A percentile compares a stretch with the other conserved stretches of the same genome.
phyloP scores from a whole-genome alignment of 73 alveolate species.

The Paraurostyla sp. region DNA sequence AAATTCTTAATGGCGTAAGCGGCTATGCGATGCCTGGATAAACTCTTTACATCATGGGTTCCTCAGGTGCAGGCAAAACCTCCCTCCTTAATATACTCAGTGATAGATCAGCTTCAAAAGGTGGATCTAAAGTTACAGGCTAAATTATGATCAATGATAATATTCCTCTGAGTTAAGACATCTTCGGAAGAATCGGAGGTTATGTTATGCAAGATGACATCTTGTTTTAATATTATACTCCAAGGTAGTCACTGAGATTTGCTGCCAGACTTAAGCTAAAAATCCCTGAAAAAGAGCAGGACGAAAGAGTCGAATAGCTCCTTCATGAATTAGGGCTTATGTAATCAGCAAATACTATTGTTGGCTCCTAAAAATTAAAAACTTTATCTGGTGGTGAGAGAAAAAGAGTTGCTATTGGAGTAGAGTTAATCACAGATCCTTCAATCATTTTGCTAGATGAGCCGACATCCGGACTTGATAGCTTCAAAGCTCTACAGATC shows the following conservation, averaged over 20 bases:
- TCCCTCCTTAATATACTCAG: slow-evolving; percentile 18
- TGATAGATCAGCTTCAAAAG: slow-evolving; percentile 21
- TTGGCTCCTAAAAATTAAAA: slow-evolving; percentile 45
- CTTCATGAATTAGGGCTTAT: slow-evolving; percentile 3
- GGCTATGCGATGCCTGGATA: slow-evolving; percentile 60
- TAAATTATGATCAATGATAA: neutral
- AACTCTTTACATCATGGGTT: slow-evolving; percentile 51
- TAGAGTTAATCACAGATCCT: slow-evolving; percentile 54
- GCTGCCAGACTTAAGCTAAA: slow-evolving; percentile 34
- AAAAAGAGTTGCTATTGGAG: too few species aligned
- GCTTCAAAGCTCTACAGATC: slow-evolving; percentile 13
- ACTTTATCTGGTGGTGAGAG: slow-evolving; percentile 78
- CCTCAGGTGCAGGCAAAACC: slow-evolving; percentile 68
- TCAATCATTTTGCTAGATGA: slow-evolving; percentile 59
- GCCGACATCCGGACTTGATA: too few species aligned
- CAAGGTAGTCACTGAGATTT: too few species aligned
- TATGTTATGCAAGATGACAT: slow-evolving; percentile 64
- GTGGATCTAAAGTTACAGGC: neutral
- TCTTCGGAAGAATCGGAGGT: slow-evolving; percentile 65
- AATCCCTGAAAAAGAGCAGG: neutral
- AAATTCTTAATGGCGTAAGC: neutral
- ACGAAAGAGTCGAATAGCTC: slow-evolving; percentile 1
- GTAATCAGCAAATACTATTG: neutral
- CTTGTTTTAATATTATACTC: slow-evolving; percentile 42
- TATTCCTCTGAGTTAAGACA: neutral